Evolutionary conservation across 768 basidiomycete species (phyloP).

Genomic region (Omphalotus guepiniiformis): DNA sequence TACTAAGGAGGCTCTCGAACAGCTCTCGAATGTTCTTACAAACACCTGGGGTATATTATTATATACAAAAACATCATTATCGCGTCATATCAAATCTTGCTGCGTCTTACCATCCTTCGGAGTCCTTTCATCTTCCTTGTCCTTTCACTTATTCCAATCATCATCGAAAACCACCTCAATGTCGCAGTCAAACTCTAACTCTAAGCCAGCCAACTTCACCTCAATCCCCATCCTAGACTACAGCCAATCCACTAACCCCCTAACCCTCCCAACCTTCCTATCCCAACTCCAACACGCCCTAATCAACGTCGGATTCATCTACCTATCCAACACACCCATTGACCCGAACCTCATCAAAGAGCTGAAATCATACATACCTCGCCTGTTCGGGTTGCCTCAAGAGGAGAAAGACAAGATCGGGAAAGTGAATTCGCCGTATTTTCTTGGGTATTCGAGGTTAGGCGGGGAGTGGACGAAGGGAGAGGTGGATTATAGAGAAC

Average conservation of each 20-base stretch:
- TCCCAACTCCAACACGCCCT: conserved; percentile 44
- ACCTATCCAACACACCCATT: conserved; percentile 45
- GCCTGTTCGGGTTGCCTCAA: conserved; percentile 45
- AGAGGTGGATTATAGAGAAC: conserved; percentile 46
- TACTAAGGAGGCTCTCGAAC: too few relatives aligned
- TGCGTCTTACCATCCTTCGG: too few relatives aligned
- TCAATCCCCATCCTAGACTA: conserved; percentile 9
- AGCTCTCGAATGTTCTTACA: too few relatives aligned
- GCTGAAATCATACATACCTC: conserved; percentile 41
- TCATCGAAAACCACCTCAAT: background rate
- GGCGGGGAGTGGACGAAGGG: conserved; percentile 51
- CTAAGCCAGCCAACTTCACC: conserved; percentile 2
- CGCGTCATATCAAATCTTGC: too few relatives aligned
- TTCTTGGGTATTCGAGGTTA: conserved; percentile 49
- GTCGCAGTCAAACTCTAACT: too few relatives aligned
- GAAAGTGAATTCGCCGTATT: conserved; percentile 52
- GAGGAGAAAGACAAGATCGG: conserved; percentile 38
- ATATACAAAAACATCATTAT: too few relatives aligned
- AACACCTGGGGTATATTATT: too few relatives aligned
- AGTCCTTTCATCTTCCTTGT: too few relatives aligned
- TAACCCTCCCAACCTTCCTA: conserved; percentile 36
- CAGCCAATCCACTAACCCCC: background rate
- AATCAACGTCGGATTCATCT: conserved; percentile 53
- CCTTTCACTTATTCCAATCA: background rate
- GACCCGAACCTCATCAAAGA: conserved; percentile 30